Percentiles rank a stretch among this genome's conserved stretches.
These are phyloP conservation scores for Colletotrichum sp. DNA, from an alignment of 2,329 filamentous ascomycete genomes.

Conservation along the genomic window DNA sequence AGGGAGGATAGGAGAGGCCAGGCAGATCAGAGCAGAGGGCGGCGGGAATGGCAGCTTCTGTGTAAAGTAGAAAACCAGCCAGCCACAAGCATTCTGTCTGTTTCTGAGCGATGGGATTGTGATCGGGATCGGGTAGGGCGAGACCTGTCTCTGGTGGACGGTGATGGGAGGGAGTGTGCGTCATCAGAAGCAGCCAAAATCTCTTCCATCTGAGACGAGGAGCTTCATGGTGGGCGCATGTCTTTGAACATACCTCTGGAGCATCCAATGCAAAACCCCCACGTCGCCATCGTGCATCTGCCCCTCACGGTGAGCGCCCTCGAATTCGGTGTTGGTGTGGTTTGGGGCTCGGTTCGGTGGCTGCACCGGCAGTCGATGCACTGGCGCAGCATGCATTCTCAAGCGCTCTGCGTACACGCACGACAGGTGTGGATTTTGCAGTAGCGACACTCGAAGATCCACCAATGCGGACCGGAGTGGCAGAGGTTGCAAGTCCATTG, in stretches of 20 bases:
- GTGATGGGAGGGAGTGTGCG: constrained; percentile 18
- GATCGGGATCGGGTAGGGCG: constrained; percentile 14
- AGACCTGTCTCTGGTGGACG: constrained; percentile 1
- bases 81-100: not conserved
- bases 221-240: not conserved
- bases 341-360: not conserved
- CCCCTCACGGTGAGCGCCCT: not conserved
- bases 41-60: not conserved
- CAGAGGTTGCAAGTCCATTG: constrained; percentile 72
- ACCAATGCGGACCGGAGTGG: constrained; percentile 69
- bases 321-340: not conserved
- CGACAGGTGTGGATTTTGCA: constrained; percentile 72
- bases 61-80: not conserved
- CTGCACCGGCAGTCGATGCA: not conserved
- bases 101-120: not conserved
- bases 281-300: constrained; percentile 7
- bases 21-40: not conserved
- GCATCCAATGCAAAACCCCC: constrained; percentile 16
- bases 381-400: not conserved
- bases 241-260: constrained; percentile 11
- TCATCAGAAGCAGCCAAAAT: constrained; percentile 7
- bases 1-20: not conserved
- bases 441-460: constrained; percentile 72
- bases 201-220: not conserved
- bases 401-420: constrained; percentile 56